phyloP scores from a whole-genome alignment of 805 yeast species.

The Myxozyma kluyveri region DNA sequence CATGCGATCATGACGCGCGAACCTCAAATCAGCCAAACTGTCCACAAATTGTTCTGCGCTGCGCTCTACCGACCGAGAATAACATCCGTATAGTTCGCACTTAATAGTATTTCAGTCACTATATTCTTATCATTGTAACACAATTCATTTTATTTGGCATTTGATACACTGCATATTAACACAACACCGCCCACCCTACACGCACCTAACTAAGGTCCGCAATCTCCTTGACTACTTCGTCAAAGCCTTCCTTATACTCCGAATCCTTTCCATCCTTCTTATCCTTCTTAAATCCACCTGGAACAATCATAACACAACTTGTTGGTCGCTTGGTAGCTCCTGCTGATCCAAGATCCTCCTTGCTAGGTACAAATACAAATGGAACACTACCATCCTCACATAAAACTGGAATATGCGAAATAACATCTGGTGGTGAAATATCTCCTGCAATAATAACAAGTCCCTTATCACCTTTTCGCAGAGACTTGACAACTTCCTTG shows the following conservation, averaged over 20 bases:
- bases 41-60: no score
- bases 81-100: neutral
- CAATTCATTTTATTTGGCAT: no score
- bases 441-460: conserved; percentile 96
- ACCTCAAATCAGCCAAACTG: no score
- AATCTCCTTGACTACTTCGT: conserved; percentile 92
- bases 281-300: conserved; percentile 79
- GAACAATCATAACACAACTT: conserved; percentile 93
- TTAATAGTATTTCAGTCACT: no score
- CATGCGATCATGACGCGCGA: no score
- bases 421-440: conserved; percentile 94
- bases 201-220: conserved; percentile 28
- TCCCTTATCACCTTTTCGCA: conserved; percentile 98
- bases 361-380: conserved; percentile 89
- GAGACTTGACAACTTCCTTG: conserved; percentile 95
- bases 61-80: neutral
- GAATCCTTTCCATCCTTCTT: conserved; percentile 62
- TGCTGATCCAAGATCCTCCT: conserved; percentile 97
- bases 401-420: conserved; percentile 93
- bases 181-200: no score
- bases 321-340: conserved; percentile 99
- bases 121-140: no score
- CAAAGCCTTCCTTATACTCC: conserved; percentile 88
- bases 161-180: no score
- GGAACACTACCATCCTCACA: conserved; percentile 95